These are phyloP conservation scores for Verticillium tricorpus DNA, from an alignment of 2,329 filamentous ascomycete genomes.

Conservation along the genomic window DNA sequence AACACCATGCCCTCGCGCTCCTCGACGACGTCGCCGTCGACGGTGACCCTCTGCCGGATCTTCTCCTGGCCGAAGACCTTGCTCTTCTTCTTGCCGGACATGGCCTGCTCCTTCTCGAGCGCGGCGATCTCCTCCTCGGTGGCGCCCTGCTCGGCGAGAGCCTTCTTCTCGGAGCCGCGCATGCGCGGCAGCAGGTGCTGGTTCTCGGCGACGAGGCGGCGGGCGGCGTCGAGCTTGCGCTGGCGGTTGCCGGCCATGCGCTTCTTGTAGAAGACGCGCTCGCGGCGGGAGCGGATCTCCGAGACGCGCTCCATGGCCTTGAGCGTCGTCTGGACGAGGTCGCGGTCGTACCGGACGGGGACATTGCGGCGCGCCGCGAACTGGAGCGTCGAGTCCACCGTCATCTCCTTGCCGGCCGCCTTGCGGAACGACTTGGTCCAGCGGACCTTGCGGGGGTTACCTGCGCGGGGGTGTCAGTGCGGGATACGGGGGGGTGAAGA, in stretches of 20 bases:
- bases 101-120: slow-evolving; percentile 33
- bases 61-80: slow-evolving; percentile 39
- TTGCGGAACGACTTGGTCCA: slow-evolving; percentile 95
- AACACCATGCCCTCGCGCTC: slow-evolving; percentile 16
- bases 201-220: slow-evolving; percentile 87
- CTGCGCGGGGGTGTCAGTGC: not conserved
- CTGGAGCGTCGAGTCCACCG: slow-evolving; percentile 88
- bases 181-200: slow-evolving; percentile 82
- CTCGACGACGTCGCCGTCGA: slow-evolving; percentile 29
- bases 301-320: slow-evolving; percentile 86
- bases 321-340: slow-evolving; percentile 81
- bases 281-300: slow-evolving; percentile 78
- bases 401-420: slow-evolving; percentile 82
- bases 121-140: slow-evolving; percentile 45
- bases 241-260: slow-evolving; percentile 89
- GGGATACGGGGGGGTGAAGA: not conserved
- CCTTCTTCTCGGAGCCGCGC: slow-evolving; percentile 57
- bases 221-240: slow-evolving; percentile 71
- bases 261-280: slow-evolving; percentile 90
- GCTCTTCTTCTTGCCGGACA: slow-evolving; percentile 14
- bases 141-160: slow-evolving; percentile 44
- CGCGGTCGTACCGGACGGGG: slow-evolving; percentile 92
- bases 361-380: slow-evolving; percentile 92
- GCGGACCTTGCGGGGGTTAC: slow-evolving; percentile 88
- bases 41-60: slow-evolving; percentile 30